Evolutionary conservation across 352 stramenopile genomes (phyloP).

Genomic region (Pythium chondricola): DNA sequence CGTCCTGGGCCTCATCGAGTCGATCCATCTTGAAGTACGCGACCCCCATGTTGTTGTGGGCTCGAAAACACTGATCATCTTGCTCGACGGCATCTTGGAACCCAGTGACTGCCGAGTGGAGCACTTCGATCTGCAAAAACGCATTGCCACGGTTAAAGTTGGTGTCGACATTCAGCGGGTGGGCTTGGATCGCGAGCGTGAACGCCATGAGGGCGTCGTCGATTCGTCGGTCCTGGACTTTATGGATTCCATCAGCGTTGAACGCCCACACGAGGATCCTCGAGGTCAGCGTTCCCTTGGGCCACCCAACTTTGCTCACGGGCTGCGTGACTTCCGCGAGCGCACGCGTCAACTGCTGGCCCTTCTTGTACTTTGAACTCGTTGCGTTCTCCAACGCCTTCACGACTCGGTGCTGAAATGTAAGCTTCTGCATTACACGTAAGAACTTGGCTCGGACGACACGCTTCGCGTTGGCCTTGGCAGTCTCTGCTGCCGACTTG

Average conservation of each 20-base stretch:
- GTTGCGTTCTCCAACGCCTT: constrained; percentile 28
- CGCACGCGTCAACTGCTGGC: constrained; percentile 20
- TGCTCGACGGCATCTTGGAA: constrained; percentile 47
- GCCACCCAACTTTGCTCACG: constrained; percentile 21
- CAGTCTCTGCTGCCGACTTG: constrained; percentile 7
- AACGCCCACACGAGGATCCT: constrained; percentile 45
- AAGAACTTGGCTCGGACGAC: constrained; percentile 19
- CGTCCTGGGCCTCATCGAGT: constrained; percentile 36
- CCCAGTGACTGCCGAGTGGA: constrained; percentile 29
- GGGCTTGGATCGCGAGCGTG: constrained; percentile 40
- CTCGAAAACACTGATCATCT: constrained; percentile 27
- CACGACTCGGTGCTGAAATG: constrained; percentile 35
- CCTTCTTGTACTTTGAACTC: constrained; percentile 32
- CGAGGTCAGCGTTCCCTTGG: constrained; percentile 33
- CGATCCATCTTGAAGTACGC: constrained; percentile 36
- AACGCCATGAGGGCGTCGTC: constrained; percentile 52
- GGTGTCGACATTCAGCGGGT: constrained; percentile 26
- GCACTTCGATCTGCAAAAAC: constrained; percentile 33
- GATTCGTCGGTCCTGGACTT: constrained; percentile 17
- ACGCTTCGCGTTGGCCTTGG: constrained; percentile 9
- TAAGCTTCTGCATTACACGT: constrained; percentile 36
- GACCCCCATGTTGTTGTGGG: constrained; percentile 47
- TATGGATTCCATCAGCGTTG: constrained; percentile 35
- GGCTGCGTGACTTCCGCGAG: constrained; percentile 21
- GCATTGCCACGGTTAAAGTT: constrained; percentile 55